Percentiles rank a stretch among this genome's conserved stretches.
These are phyloP conservation scores for Pythium phragmitis DNA, from an alignment of 352 stramenopile genomes.

Conservation along the genomic window DNA sequence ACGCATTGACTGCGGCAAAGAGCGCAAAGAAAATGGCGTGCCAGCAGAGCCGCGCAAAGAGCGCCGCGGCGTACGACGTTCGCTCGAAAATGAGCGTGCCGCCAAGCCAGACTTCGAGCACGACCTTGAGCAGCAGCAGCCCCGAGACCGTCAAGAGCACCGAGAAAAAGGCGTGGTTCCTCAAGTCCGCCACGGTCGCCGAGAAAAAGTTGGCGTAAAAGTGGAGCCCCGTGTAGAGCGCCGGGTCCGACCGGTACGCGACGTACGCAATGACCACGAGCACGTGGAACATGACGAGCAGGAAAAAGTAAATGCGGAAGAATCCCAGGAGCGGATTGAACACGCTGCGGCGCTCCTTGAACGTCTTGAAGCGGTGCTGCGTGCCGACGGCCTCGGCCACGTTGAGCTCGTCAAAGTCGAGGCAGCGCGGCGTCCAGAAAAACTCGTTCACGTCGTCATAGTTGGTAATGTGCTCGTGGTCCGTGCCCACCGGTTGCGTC, in stretches of 20 bases:
- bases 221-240: slow-evolving; percentile 46
- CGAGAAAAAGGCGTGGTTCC: slow-evolving; percentile 74
- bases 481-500: slow-evolving; percentile 28
- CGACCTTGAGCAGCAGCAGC: slow-evolving; percentile 61
- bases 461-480: slow-evolving; percentile 89
- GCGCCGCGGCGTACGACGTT: slow-evolving; percentile 49
- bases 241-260: slow-evolving; percentile 64
- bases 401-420: slow-evolving; percentile 83
- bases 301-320: slow-evolving; percentile 88
- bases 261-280: slow-evolving; percentile 83
- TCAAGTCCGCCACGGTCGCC: slow-evolving; percentile 58
- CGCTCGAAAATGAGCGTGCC: slow-evolving; percentile 69
- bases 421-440: slow-evolving; percentile 77
- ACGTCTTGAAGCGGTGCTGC: slow-evolving; percentile 72
- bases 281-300: slow-evolving; percentile 78
- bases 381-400: slow-evolving; percentile 70
- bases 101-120: slow-evolving; percentile 84
- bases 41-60: slow-evolving; percentile 78
- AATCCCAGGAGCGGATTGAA: slow-evolving; percentile 81
- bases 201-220: slow-evolving; percentile 82
- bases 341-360: slow-evolving; percentile 82
- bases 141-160: slow-evolving; percentile 68
- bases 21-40: slow-evolving; percentile 79
- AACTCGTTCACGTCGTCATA: slow-evolving; percentile 92
- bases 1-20: slow-evolving; percentile 65